phyloP scores from a whole-genome alignment of 2,329 filamentous ascomycete species.

The Alternaria brassicicola region DNA sequence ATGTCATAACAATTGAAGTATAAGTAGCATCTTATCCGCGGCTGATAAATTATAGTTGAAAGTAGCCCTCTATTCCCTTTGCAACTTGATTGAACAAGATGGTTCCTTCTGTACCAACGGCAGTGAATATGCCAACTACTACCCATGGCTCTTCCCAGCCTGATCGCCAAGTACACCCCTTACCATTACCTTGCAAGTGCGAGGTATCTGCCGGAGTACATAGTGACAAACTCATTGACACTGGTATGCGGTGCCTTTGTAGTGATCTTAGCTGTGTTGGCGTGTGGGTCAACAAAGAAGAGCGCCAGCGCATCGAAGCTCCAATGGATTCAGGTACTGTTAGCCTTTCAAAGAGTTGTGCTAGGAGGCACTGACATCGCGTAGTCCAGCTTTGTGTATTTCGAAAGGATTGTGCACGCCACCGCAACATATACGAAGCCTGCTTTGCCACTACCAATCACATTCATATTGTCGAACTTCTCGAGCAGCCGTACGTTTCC shows the following conservation, averaged over 20 bases:
- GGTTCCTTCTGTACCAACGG: neutral
- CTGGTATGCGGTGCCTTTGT: neutral
- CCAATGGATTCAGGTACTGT: neutral
- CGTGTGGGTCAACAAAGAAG: neutral
- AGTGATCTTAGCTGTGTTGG: neutral
- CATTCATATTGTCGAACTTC: neutral
- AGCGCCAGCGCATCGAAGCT: neutral
- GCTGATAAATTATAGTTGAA: neutral
- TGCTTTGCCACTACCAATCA: neutral
- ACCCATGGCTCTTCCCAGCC: neutral
- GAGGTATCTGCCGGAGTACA: neutral
- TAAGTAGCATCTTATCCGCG: neutral
- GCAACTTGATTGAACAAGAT: neutral
- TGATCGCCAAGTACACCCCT: neutral
- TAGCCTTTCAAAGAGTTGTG: neutral
- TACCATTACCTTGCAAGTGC: neutral
- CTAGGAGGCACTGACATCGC: neutral
- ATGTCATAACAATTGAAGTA: neutral
- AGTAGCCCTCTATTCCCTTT: neutral
- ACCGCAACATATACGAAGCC: neutral
- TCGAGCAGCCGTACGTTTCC: neutral
- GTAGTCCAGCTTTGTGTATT: neutral
- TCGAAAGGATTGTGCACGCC: neutral
- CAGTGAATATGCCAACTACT: neutral
- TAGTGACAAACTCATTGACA: neutral